Evolutionary conservation across 1,139 yeast species (phyloP), one percentile per base, ranked within the genome.

Genomic region (Nadsonia commutata): DNA sequence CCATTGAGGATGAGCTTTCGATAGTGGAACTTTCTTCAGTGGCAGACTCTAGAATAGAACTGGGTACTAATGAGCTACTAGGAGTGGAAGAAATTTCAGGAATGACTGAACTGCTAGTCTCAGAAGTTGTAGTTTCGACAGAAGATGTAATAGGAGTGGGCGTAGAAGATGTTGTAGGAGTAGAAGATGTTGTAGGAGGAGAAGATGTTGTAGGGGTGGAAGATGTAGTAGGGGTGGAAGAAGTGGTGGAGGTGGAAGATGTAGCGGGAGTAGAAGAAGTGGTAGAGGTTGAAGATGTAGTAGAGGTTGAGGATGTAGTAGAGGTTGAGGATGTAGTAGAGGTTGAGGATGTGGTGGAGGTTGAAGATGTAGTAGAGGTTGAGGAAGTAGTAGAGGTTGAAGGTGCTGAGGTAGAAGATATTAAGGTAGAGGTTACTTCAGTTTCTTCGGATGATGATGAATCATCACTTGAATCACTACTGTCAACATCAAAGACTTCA

Each of bases 401-500:
- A n/a, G n/a, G n/a, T n/a, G n/a, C n/a, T n/a, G n/a, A n/a, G n/a
- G n/a, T n/a, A n/a, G n/a, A n/a, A n/a, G n/a, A n/a, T n/a, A n/a
- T n/a, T n/a, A n/a, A n/a, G n/a, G n/a, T n/a, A n/a, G n/a, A n/a
- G n/a, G n/a, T n/a, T n/a, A n/a, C n/a, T n/a, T n/a, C n/a, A n/a
- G n/a, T n/a, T n/a, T n/a, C n/a, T 11, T 39, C 18, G 33, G 36
- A 37, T 23, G 50, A 37, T 19, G 41, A 23, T 11, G 44, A 23
- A 13, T 38, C 39, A 20, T 20, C 40, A 19, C 37, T 36, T 20
- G 37, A 36, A 20, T 37, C 43, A 23, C 16, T 37, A 23, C 22
- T 18, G 43, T 56, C 57, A 40, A 56, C 54, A 40, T 65, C 65
- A 57, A 84, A 84, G 6, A 84, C 80, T 59, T 82, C 94, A 54